Conservation (phyloP, 768 basidiomycete genomes). For the Chalciporus pseudorubinellus region DNA sequence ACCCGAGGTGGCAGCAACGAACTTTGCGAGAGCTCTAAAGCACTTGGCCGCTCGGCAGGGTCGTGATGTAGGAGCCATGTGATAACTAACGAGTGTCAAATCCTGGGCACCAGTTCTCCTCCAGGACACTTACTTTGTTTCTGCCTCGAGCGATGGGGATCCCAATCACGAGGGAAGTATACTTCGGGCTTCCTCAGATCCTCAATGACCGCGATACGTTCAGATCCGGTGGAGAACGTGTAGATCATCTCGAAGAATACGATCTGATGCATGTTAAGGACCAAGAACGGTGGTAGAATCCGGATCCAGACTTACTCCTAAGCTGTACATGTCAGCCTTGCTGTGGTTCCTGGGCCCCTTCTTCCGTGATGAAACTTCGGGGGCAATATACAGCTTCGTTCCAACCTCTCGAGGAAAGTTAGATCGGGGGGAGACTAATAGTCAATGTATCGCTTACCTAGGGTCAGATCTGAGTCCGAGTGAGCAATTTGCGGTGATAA, state of each 20-base stretch:
- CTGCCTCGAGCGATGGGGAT: constrained; percentile 55
- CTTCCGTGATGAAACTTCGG: constrained; percentile 72
- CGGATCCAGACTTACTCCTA: constrained; percentile 59
- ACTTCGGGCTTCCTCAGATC: constrained; percentile 71
- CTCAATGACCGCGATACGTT: constrained; percentile 81
- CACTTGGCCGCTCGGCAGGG: constrained; percentile 72
- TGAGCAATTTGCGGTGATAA: constrained; percentile 45
- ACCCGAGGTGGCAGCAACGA: constrained; percentile 69
- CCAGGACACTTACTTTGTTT: constrained; percentile 55
- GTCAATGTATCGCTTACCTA: constrained; percentile 43
- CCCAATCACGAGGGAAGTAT: constrained; percentile 78
- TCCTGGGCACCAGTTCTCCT: background rate
- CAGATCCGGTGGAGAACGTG: constrained; percentile 73
- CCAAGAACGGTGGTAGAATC: background rate
- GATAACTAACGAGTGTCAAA: constrained; percentile 54
- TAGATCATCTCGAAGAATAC: constrained; percentile 99
- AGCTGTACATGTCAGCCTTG: constrained; percentile 93
- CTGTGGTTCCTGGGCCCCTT: constrained; percentile 70
- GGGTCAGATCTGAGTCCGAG: constrained; percentile 68
- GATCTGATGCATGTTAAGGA: constrained; percentile 48
- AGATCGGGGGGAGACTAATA: background rate
- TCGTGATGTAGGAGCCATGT: constrained; percentile 80
- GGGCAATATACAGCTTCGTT: constrained; percentile 89
- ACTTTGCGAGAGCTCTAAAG: constrained; percentile 80
- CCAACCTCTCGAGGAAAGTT: constrained; percentile 65